These are phyloP conservation scores for Spizellomyces sp. DNA, from an alignment of 192 early-diverging fungal species.

Conservation along the genomic window DNA sequence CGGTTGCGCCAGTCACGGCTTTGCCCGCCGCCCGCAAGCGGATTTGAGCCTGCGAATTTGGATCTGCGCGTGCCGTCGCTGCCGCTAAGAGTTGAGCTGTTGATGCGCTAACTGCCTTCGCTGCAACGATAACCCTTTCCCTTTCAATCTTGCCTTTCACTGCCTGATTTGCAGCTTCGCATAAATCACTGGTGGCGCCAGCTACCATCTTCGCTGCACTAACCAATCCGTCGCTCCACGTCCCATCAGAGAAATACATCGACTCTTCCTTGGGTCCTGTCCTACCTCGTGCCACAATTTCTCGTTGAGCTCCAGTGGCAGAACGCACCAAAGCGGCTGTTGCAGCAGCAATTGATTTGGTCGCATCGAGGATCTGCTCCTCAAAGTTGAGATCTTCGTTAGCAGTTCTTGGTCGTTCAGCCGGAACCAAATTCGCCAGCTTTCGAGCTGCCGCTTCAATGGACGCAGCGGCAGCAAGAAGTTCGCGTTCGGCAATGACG, in stretches of 20 bases:
- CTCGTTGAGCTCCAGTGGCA: slow-evolving; percentile 57
- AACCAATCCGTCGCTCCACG: slow-evolving; percentile 64
- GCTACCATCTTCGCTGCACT: slow-evolving; percentile 60
- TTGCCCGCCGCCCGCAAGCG: slow-evolving; percentile 57
- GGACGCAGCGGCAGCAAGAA: slow-evolving; percentile 52
- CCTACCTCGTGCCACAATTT: slow-evolving; percentile 41
- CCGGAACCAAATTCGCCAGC: slow-evolving; percentile 41
- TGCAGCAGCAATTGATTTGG: slow-evolving; percentile 58
- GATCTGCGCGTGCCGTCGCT: slow-evolving; percentile 40
- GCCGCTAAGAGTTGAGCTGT: slow-evolving; percentile 58
- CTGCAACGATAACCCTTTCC: slow-evolving; percentile 53
- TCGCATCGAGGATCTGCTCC: slow-evolving; percentile 55
- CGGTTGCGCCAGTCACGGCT: slow-evolving; percentile 55
- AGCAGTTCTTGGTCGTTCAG: slow-evolving; percentile 23
- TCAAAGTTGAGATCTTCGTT: slow-evolving; percentile 56
- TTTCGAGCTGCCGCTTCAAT: slow-evolving; percentile 63
- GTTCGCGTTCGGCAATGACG: slow-evolving; percentile 60
- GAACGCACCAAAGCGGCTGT: slow-evolving; percentile 53
- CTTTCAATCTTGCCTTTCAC: slow-evolving; percentile 44
- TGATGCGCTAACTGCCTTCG: slow-evolving; percentile 47
- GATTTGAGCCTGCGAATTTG: slow-evolving; percentile 48
- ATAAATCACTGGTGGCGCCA: slow-evolving; percentile 48
- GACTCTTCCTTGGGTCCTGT: slow-evolving; percentile 30
- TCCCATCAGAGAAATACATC: slow-evolving; percentile 59
- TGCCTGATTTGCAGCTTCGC: slow-evolving; percentile 54